These are phyloP conservation scores for Periconia sp. DNA, from an alignment of 2,329 filamentous ascomycete species.

Conservation along the genomic window DNA sequence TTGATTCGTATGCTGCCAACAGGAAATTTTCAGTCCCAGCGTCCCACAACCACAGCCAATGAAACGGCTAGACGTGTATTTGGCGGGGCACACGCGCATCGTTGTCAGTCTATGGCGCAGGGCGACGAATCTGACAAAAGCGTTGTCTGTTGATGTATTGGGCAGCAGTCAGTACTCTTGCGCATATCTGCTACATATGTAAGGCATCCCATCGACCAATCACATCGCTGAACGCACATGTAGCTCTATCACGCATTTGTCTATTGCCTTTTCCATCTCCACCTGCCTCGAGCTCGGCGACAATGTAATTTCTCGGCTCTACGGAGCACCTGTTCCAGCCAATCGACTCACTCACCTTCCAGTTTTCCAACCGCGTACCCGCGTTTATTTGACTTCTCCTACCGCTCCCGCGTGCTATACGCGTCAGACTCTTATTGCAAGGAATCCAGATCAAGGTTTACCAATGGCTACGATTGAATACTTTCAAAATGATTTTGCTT, in stretches of 20 bases:
- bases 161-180: conserved; percentile 27
- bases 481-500: not conserved
- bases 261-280: conserved; percentile 23
- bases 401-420: conserved; percentile 33
- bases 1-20: conserved; percentile 20
- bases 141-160: conserved; percentile 30
- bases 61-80: conserved; percentile 21
- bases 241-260: conserved; percentile 19
- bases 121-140: conserved; percentile 18
- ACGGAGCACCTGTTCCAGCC: conserved; percentile 17
- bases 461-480: not conserved
- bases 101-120: conserved; percentile 18
- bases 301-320: conserved; percentile 17
- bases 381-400: conserved; percentile 21
- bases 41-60: conserved; percentile 26
- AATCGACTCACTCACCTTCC: conserved; percentile 17
- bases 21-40: conserved; percentile 19
- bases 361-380: conserved; percentile 15
- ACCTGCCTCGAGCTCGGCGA: conserved; percentile 19
- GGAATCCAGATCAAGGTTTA: not conserved
- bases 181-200: conserved; percentile 37
- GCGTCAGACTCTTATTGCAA: conserved; percentile 13
- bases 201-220: conserved; percentile 35
- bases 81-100: conserved; percentile 18
- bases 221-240: conserved; percentile 22